Base-by-base conservation (phyloP, 2,329 filamentous ascomycete genomes). In the Bimuria novae-zelandiae region DNA sequence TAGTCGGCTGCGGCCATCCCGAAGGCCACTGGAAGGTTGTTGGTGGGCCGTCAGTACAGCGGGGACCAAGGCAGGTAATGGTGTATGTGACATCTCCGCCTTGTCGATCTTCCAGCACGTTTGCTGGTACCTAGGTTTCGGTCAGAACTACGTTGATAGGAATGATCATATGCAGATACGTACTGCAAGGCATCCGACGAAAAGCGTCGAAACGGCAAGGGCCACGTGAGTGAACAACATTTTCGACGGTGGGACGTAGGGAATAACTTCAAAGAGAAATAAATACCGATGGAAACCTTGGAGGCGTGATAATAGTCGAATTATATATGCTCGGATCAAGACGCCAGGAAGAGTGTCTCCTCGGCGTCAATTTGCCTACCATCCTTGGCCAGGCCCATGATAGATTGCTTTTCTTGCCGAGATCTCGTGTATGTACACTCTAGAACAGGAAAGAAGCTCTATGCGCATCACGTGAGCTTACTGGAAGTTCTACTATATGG, bases 1-100 rank as follows among this genome's bases (percentile, higher is more conserved):
- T 44, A 7, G 56, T 56, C 8, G 53, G 30, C 17, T 52, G 29
- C 22, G 25, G 42, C 16, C 52, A 35, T 10, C 52, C 45, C 3
- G 52, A 55, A n/a, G 59, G 59, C 8, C 54, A 16, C 16, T 12
- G 12, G 25, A 60, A 21, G 16, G 50, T 54, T n/a, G 59, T 60
- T n/a, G 59, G 54, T 6, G 56, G 60, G 32, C 57, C 46, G 36
- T 56, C 48, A 2, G 57, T 54, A 44, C 61, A 64, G 6, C 45
- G 49, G 1, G 54, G 53, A 3, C 63, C 63, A n/a, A 67, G 59
- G 41, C 67, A 69, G 16, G 66, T 69, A 8, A 67, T 64, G 3
- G 62, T 64, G 42, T 55, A 69, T 11, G 65, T 68, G 14, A 41
- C 51, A 22, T 61, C 54, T 39, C 58, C 57, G 7, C 51, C 30